Evolutionary conservation across 2,329 filamentous ascomycete genomes (phyloP), one percentile per base, ranked within the genome.

Genomic region (Penicillium hesseltinei): DNA sequence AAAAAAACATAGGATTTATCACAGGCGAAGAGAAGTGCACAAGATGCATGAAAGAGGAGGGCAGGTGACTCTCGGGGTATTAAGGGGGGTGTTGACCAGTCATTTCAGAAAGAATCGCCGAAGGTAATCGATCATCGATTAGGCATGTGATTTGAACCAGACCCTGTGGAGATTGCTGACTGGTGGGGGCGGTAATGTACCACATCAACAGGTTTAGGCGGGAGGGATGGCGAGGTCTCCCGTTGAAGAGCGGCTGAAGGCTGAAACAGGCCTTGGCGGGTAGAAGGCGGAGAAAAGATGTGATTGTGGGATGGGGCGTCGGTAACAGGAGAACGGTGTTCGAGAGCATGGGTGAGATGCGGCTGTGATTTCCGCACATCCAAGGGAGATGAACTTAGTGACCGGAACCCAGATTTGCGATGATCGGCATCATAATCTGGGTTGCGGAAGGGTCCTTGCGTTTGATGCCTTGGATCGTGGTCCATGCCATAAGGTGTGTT

Each of bases 401-500:
- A 75, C 43, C 73, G 68, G 52, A 73, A 72, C 38, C 70, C 72
- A 15, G 72, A 71, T 54, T 70, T 71, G 39, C 43, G 42, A 36
- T 64, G 66, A 38, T 73, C 73, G 15, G 54, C 57, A 43, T 75
- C 73, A 36, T 74, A 70, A 33, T 76, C 73, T 15, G 66, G 65
- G 51, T 71, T 67, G 21, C 59, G 64, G 52, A 68, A 70, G 11
- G 63, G 59, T n/a, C 66, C 66, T 43, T 66, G 59, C 46, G 52
- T 47, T 23, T 64, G 61, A 17, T 61, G 62, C 31, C 65, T 64
- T 43, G 63, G 62, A 25, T 73, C 68, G 40, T 72, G 73, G 43
- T 77, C 74, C n/a, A 63, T 66, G 40, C 74, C 74, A 42, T 75
- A 74, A 6, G 77, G 77, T 4, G 77, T 79, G 56, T 78, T 77